Conservation (phyloP, 768 basidiomycete species). For the Auricularia sp. region DNA sequence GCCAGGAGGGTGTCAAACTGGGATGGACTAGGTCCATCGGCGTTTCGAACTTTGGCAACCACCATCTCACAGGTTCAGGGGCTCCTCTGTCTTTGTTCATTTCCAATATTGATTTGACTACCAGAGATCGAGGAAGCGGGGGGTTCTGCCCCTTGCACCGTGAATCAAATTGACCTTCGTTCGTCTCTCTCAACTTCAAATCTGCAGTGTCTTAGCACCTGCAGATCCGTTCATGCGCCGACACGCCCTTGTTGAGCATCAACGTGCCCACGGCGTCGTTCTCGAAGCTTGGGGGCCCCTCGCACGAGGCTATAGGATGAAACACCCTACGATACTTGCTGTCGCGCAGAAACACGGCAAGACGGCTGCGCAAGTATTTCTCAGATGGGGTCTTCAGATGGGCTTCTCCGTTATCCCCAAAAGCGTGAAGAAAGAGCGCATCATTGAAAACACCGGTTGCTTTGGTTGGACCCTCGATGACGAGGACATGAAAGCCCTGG, state of each 20-base stretch:
- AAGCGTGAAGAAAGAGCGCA: conserved; percentile 29
- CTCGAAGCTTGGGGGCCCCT: conserved; percentile 65
- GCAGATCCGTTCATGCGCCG: conserved; percentile 59
- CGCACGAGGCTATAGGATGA: conserved; percentile 55
- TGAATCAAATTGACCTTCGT: conserved; percentile 36
- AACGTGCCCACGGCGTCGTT: conserved; percentile 51
- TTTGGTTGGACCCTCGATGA: conserved; percentile 33
- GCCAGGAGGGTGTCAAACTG: conserved; percentile 51
- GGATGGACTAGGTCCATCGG: conserved; percentile 54
- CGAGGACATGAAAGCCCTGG: conserved; percentile 31
- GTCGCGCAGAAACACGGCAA: conserved; percentile 48
- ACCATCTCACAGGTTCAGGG: conserved; percentile 34
- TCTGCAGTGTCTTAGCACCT: conserved; percentile 24
- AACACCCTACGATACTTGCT: conserved; percentile 40
- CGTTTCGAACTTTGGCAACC: conserved; percentile 51
- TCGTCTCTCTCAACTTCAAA: conserved; percentile 4
- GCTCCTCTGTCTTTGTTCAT: neutral
- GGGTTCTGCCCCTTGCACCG: neutral
- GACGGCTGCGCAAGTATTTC: conserved; percentile 46
- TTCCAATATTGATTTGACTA: neutral
- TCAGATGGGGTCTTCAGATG: conserved; percentile 71
- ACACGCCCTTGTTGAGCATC: conserved; percentile 47
- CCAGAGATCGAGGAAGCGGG: neutral
- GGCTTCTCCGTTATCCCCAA: conserved; percentile 38
- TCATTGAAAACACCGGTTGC: conserved; percentile 31